Conservation (phyloP, 1,139 yeast genomes). For the Candida smagusa region DNA sequence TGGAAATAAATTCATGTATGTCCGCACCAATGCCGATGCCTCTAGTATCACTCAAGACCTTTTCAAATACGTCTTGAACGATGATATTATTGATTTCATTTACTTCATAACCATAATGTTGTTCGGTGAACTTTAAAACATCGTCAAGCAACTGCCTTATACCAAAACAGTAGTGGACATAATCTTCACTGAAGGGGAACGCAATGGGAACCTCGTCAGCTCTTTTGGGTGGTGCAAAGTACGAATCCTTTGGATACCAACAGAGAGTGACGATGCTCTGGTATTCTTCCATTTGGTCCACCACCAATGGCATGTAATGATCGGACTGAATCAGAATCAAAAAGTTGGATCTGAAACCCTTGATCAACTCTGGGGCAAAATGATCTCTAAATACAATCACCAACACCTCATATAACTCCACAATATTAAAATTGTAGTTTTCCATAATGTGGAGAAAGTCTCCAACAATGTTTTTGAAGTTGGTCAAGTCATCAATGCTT, state of each 20-base stretch:
- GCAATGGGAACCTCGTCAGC: slow-evolving; percentile 55
- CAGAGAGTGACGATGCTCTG: slow-evolving; percentile 60
- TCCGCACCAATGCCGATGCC: slow-evolving; percentile 63
- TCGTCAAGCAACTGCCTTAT: slow-evolving; percentile 63
- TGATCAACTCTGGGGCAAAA: slow-evolving; percentile 55
- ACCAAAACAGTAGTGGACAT: slow-evolving; percentile 80
- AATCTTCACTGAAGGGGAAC: slow-evolving; percentile 85
- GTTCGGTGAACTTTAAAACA: slow-evolving; percentile 60
- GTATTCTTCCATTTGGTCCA: slow-evolving; percentile 58
- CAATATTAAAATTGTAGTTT: slow-evolving; percentile 59
- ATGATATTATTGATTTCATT: slow-evolving; percentile 46
- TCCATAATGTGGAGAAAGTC: slow-evolving; percentile 76
- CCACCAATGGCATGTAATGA: slow-evolving; percentile 83
- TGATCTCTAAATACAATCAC: slow-evolving; percentile 55
- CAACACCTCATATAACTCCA: slow-evolving; percentile 61
- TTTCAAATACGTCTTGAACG: slow-evolving; percentile 63
- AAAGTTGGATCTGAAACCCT: slow-evolving; percentile 62
- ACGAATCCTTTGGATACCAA: slow-evolving; percentile 63
- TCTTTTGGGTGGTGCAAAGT: slow-evolving; percentile 40
- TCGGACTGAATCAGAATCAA: slow-evolving; percentile 66
- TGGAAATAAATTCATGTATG: slow-evolving; percentile 57
- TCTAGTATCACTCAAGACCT: slow-evolving; percentile 51
- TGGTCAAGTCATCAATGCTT: slow-evolving; percentile 29
- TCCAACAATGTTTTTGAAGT: slow-evolving; percentile 59
- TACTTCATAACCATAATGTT: slow-evolving; percentile 54